Evolutionary conservation across 352 stramenopile species (phyloP).

Genomic region (Globisporangium carolinianum): DNA sequence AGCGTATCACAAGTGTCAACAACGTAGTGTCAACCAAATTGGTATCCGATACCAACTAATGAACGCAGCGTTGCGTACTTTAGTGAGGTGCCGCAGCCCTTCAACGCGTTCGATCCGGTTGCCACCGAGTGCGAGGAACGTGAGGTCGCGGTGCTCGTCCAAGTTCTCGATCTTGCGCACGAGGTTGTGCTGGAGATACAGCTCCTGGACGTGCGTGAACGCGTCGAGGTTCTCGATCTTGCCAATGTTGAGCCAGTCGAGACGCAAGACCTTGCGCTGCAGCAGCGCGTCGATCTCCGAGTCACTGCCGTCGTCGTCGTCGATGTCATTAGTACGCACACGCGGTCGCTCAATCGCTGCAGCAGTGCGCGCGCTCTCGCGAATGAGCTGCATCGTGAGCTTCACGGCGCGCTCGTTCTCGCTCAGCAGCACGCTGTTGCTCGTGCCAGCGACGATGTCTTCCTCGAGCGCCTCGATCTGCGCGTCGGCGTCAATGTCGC

Average conservation of each 20-base stretch:
- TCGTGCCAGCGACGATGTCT: constrained; percentile 27
- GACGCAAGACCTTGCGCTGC: constrained; percentile 42
- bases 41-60: not conserved
- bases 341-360: not conserved
- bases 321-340: constrained; percentile 4
- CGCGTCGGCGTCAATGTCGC: constrained; percentile 28
- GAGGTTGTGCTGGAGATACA: constrained; percentile 77
- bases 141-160: constrained; percentile 45
- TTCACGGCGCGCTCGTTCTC: constrained; percentile 28
- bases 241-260: constrained; percentile 69
- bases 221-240: constrained; percentile 73
- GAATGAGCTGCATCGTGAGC: constrained; percentile 69
- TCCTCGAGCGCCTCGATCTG: constrained; percentile 61
- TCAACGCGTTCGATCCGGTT: constrained; percentile 62
- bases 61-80: constrained; percentile 25
- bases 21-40: no score
- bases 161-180: constrained; percentile 57
- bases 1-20: not conserved
- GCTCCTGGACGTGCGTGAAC: constrained; percentile 63
- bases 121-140: constrained; percentile 53
- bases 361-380: constrained; percentile 26
- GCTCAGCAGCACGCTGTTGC: constrained; percentile 17
- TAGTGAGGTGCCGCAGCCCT: constrained; percentile 44
- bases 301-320: constrained; percentile 2
- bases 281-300: constrained; percentile 41